Base-by-base conservation (phyloP, 163 green algal genomes). In the Scenedesmus sp. region DNA sequence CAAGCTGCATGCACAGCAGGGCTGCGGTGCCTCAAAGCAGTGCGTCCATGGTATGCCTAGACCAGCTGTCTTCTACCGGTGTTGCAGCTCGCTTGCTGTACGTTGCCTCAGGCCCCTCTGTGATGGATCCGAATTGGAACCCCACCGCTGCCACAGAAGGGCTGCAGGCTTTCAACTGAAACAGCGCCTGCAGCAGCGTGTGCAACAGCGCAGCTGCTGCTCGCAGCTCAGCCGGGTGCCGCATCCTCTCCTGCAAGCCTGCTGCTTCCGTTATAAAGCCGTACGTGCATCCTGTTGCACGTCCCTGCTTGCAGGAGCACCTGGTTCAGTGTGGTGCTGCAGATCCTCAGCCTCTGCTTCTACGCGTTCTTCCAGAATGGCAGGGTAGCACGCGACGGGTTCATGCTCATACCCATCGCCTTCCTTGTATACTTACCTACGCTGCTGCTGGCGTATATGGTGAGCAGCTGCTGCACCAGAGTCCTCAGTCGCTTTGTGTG, bases 311-410 rank as follows among this genome's bases (percentile, higher is more conserved):
- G 81, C 52, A 34, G 52, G 34, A 66, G 52, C 52, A 77, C 87
- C 0, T 91, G 87, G 87, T 64, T 86, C 56, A 82, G 57, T 6
- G 87, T 91, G 15, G 52, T 91, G 52, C 60, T 91, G 56, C 34
- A 26, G 23, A 86, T 91, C 2, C 9, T 91, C 12, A 82, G 74
- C 57, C 7, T 77, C 13, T 59, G 23, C 87, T 91, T 91, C 73
- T 91, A 87, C 54, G 74, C 74, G 0, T 79, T 64, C 87, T 91
- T 66, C 57, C 46, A 87, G 12, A 26, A 76, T 18, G 87, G 76
- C 57, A 16, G 46, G 10, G 34, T 82, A 13, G 87, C 87, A 20
- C 60, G 20, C 4, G 74, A 85, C 9, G 74, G 87, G 0, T 67
- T 55, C n/a, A 70, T 87, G 9, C 46, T 91, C 13, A 64, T 87